Conservation (phyloP, 495 filamentous ascomycete species). For the Schizothecium vesticola region DNA sequence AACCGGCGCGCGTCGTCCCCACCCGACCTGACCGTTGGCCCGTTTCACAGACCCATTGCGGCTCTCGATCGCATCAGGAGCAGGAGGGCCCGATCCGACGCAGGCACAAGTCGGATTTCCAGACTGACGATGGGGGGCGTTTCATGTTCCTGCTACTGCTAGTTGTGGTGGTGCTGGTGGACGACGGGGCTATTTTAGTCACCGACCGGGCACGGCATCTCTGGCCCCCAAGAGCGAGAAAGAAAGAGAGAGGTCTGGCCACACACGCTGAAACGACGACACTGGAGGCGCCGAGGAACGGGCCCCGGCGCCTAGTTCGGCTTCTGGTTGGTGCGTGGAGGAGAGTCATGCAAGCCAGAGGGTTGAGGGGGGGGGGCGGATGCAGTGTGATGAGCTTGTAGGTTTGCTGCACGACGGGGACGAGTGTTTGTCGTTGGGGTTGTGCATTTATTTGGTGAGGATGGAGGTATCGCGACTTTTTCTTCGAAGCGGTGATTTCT, state of each 20-base stretch:
- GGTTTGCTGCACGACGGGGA: background rate
- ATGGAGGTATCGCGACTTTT: background rate
- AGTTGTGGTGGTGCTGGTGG: too few relatives aligned
- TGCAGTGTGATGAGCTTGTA: conserved; percentile 6
- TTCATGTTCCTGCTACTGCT: background rate
- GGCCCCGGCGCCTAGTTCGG: conserved; percentile 19
- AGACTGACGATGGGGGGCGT: background rate
- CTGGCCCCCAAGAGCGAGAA: conserved; percentile 1
- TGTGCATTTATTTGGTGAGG: background rate
- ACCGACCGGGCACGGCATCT: conserved; percentile 1
- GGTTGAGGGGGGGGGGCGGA: background rate
- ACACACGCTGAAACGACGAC: background rate
- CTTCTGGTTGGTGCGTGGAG: conserved; percentile 15
- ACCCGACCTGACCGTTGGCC: background rate
- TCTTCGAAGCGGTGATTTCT: too few relatives aligned
- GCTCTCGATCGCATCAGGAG: background rate
- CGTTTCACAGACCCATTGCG: background rate
- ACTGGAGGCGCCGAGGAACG: background rate
- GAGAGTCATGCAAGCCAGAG: conserved; percentile 17
- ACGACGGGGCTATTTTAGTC: background rate
- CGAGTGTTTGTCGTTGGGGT: background rate
- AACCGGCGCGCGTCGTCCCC: background rate
- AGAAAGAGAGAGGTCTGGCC: background rate
- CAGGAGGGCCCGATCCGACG: background rate
- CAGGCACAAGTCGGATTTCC: background rate